phyloP scores from a whole-genome alignment of 1,139 yeast species.

The Nakaseomyces sp. region DNA sequence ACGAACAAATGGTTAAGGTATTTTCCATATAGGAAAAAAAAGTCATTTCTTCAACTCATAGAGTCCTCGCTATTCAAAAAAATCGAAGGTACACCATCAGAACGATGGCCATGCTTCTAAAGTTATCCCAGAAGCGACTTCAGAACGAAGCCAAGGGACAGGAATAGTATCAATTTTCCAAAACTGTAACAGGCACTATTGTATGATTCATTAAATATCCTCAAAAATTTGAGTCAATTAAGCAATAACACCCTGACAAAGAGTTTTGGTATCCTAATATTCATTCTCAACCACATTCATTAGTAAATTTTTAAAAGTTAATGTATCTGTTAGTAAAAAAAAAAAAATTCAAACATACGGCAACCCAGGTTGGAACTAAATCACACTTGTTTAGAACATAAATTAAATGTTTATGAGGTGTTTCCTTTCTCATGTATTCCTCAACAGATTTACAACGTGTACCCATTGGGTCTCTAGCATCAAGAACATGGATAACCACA shows the following conservation, averaged over 20 bases:
- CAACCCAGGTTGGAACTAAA: slow-evolving; percentile 98
- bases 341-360: slow-evolving; percentile 58
- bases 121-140: slow-evolving; percentile 12
- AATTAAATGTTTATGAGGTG: slow-evolving; percentile 93
- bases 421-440: slow-evolving; percentile 84
- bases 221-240: slow-evolving; percentile 2
- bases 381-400: slow-evolving; percentile 96
- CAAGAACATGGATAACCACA: slow-evolving; percentile 90
- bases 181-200: slow-evolving; percentile 87
- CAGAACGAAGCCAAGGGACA: slow-evolving; percentile 39
- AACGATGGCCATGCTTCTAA: slow-evolving; percentile 22
- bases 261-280: slow-evolving; percentile 34
- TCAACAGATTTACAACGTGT: slow-evolving; percentile 92
- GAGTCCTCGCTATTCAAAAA: slow-evolving; percentile 34
- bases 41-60: slow-evolving; percentile 48
- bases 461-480: slow-evolving; percentile 96
- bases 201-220: slow-evolving; percentile 14
- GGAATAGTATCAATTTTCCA: slow-evolving; percentile 73
- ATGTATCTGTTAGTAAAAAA: slow-evolving; percentile 10
- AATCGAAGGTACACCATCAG: slow-evolving; percentile 21
- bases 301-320: not conserved
- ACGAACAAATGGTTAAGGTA: slow-evolving; percentile 41
- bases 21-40: not conserved
- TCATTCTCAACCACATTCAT: not conserved
- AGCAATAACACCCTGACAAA: slow-evolving; percentile 60